A percentile compares a stretch with the other conserved stretches of the same genome.
Conservation (phyloP, 768 basidiomycete genomes). For the Hortiboletus campestris region DNA sequence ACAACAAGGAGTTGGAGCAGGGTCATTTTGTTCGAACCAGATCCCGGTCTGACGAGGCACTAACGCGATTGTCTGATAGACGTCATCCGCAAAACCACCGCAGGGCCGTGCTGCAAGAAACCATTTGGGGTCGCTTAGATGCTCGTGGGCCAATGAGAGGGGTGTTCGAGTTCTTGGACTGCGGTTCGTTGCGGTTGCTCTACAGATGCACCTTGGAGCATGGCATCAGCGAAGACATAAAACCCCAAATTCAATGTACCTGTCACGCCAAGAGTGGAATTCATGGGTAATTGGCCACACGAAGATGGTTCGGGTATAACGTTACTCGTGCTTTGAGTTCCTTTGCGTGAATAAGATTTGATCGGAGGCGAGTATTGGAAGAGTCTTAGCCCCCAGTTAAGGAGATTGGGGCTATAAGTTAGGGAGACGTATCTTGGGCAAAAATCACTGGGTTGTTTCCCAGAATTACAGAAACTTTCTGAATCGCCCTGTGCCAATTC, state of each 20-base stretch:
- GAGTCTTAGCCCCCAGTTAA: too few relatives aligned
- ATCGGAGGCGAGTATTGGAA: too few relatives aligned
- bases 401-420: too few relatives aligned
- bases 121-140: too few relatives aligned
- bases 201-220: background rate
- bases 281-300: background rate
- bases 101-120: too few relatives aligned
- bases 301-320: background rate
- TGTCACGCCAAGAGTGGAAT: background rate
- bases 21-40: background rate
- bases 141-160: background rate
- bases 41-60: background rate
- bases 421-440: too few relatives aligned
- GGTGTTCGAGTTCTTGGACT: background rate
- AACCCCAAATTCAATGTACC: background rate
- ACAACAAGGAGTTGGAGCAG: background rate
- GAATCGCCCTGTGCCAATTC: too few relatives aligned
- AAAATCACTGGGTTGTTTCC: too few relatives aligned
- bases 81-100: background rate
- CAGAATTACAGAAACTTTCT: too few relatives aligned
- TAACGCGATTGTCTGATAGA: background rate
- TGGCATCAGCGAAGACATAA: background rate
- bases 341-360: too few relatives aligned
- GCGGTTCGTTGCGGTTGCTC: too few relatives aligned
- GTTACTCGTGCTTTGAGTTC: too few relatives aligned